Evolutionary conservation across 306 rosid species (phyloP), one percentile per base, ranked within the genome.

Genomic region (Cucurbita maxima): DNA sequence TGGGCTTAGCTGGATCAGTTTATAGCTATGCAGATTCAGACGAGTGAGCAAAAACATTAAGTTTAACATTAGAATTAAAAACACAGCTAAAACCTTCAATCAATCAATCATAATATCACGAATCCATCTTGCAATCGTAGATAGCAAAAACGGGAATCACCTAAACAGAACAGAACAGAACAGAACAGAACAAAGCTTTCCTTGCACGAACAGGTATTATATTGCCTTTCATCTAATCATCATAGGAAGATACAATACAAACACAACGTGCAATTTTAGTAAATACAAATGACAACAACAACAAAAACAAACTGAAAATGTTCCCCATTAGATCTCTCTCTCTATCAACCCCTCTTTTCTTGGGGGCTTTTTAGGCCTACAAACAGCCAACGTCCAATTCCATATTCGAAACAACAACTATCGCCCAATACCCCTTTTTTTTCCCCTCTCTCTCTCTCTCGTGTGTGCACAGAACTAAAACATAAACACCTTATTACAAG

Each of bases 401-500:
- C 34, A 69, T 41, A 67, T 9, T 15, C 71, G 0, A n/a, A 52
- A 16, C 54, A 30, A 30, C 37, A 19, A 55, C 59, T 3, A 4
- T 14, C 25, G 8, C 72, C 30, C 72, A 5, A 43, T 16, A 43
- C 30, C 19, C 18, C 3, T 43, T 15, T 10, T 18, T 7, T 25
- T 30, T 30, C 0, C 34, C 3, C 25, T 22, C 25, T 22, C 25
- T 30, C 34, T 30, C 1, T 40, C 36, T 43, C 16, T 43, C 3
- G n/a, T 64, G 58, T 53, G 37, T 10, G 16, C 30, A 18, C 8
- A 37, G 5, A 54, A 38, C 19, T 18, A 53, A 36, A n/a, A 41
- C 75, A 72, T 37, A n/a, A 18, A 62, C 22, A 74, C 72, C 75
- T 70, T 71, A 71, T 51, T 51, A 71, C 44, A 50, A 54, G 37